Percentiles rank a stretch among this genome's conserved stretches.
These are phyloP conservation scores for Candida mattraensis DNA, from an alignment of 805 yeast genomes.

Conservation along the genomic window DNA sequence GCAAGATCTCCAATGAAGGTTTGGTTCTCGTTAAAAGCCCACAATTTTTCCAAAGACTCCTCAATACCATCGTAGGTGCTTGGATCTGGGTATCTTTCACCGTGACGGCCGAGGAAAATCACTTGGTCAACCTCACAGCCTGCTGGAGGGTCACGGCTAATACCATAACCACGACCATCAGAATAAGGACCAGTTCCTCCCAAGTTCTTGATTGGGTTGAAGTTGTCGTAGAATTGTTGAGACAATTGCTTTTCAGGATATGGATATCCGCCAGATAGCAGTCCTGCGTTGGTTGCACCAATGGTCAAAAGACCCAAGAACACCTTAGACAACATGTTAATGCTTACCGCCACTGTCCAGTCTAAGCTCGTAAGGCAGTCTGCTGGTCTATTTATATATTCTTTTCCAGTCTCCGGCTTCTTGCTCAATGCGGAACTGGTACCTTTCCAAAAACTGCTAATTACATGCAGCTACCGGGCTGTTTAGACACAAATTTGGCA, in stretches of 20 bases:
- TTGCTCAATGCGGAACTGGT: too few relatives aligned
- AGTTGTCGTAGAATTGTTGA: conserved; percentile 38
- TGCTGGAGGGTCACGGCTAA: conserved; percentile 50
- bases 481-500: too few relatives aligned
- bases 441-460: too few relatives aligned
- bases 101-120: conserved; percentile 53
- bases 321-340: too few relatives aligned
- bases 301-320: too few relatives aligned
- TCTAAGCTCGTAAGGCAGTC: too few relatives aligned
- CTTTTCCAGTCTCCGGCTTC: too few relatives aligned
- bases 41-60: conserved; percentile 9
- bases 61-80: conserved; percentile 17
- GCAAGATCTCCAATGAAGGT: conserved; percentile 42
- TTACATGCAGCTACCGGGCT: too few relatives aligned
- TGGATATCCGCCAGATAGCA: too few relatives aligned
- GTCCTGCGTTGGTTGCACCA: too few relatives aligned
- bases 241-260: conserved; percentile 22
- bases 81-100: conserved; percentile 52
- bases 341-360: too few relatives aligned
- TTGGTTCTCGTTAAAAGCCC: conserved; percentile 12
- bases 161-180: conserved; percentile 51
- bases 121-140: conserved; percentile 56
- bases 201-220: conserved; percentile 45
- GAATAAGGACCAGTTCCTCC: conserved; percentile 57
- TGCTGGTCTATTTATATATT: too few relatives aligned